Conservation (phyloP, 2,329 filamentous ascomycete species). For the Achaetomium macrosporum region DNA sequence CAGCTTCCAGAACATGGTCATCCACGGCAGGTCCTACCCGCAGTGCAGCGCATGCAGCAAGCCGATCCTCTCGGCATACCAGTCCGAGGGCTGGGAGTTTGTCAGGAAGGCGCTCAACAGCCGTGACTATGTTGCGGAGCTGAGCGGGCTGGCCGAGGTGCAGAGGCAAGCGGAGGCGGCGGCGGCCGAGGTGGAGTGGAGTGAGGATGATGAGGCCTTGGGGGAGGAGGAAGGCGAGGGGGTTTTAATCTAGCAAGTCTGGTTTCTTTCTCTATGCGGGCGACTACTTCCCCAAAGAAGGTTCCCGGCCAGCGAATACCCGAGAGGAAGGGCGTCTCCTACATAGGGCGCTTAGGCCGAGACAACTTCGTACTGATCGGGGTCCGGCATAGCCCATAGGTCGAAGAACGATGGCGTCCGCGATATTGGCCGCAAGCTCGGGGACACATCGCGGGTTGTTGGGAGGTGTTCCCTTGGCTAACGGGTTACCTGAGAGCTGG, state of each 20-base stretch:
- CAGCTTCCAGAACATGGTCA: conserved; percentile 66
- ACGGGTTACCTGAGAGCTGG: not conserved
- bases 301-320: too few relatives aligned
- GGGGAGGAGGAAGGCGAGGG: conserved; percentile 27
- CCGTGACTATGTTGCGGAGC: conserved; percentile 70
- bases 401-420: too few relatives aligned
- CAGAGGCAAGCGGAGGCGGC: conserved; percentile 52
- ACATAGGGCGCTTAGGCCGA: too few relatives aligned
- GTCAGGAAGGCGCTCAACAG: conserved; percentile 68
- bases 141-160: conserved; percentile 70
- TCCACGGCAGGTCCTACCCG: conserved; percentile 70
- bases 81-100: conserved; percentile 66
- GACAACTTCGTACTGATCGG: too few relatives aligned
- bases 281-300: too few relatives aligned
- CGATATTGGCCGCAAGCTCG: too few relatives aligned
- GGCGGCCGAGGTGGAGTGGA: conserved; percentile 53
- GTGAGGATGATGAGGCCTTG: conserved; percentile 47
- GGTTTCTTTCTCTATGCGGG: too few relatives aligned
- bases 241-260: conserved; percentile 11
- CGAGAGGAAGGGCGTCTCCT: too few relatives aligned
- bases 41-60: conserved; percentile 76
- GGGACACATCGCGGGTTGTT: too few relatives aligned
- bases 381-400: too few relatives aligned
- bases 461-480: too few relatives aligned
- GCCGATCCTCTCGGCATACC: conserved; percentile 62